A percentile compares a stretch with the other conserved stretches of the same genome.
These are phyloP conservation scores for Mucor mucedo DNA, from an alignment of 371 early-diverging fungal species.

Conservation along the genomic window DNA sequence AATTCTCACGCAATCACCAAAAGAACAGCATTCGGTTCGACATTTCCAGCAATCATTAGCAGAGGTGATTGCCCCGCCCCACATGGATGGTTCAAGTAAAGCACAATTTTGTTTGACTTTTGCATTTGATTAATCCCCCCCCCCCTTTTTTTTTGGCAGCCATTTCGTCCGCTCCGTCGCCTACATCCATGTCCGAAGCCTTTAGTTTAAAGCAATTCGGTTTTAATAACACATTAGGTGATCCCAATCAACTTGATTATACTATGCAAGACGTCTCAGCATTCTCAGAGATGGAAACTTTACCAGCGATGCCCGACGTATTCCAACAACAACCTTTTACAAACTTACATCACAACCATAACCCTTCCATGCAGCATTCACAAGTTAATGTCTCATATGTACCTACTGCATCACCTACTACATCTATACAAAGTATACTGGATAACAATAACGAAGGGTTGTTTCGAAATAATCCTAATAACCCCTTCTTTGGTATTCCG, in stretches of 20 bases:
- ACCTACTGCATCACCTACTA: conserved; percentile 12
- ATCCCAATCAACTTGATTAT: conserved; percentile 27
- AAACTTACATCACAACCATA: neutral
- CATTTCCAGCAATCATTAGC: conserved; percentile 21
- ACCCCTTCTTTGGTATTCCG: conserved; percentile 52
- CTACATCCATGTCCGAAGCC: conserved; percentile 41
- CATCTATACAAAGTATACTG: conserved; percentile 9
- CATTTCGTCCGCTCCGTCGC: conserved; percentile 26
- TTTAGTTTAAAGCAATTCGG: conserved; percentile 54
- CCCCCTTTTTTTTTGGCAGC: neutral
- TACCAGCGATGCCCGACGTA: conserved; percentile 25
- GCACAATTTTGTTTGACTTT: neutral
- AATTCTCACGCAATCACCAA: conserved; percentile 11
- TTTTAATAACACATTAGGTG: conserved; percentile 33
- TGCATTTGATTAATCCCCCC: neutral
- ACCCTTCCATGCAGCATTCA: conserved; percentile 1
- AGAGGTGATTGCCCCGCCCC: conserved; percentile 32
- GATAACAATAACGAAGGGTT: conserved; percentile 27
- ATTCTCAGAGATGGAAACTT: conserved; percentile 24
- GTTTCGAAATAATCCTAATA: conserved; percentile 50
- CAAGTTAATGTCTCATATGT: conserved; percentile 4
- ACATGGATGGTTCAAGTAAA: conserved; percentile 26
- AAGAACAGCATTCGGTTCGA: conserved; percentile 14
- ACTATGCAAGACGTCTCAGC: conserved; percentile 24
- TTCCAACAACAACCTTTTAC: neutral